A percentile compares a stretch with the other conserved stretches of the same genome.
Evolutionary conservation across 306 rosid genomes (phyloP).

Genomic region (Castanea sativa): DNA sequence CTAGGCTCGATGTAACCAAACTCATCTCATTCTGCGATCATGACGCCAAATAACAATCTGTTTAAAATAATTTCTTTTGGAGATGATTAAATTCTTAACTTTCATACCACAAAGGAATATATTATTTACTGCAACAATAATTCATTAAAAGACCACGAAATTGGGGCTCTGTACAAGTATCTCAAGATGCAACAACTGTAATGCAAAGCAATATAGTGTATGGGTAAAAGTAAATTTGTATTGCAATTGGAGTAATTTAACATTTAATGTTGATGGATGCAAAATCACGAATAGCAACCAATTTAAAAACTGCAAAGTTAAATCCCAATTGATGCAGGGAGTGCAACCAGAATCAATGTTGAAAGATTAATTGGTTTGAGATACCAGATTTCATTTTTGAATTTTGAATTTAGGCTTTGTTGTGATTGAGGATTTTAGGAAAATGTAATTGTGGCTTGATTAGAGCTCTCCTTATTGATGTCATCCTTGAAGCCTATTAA

Average conservation of each 20-base stretch:
- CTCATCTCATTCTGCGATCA: conserved; percentile 60
- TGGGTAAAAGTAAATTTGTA: neutral
- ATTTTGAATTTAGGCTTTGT: too few species aligned
- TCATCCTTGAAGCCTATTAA: too few species aligned
- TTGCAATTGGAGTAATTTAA: neutral
- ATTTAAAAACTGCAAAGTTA: neutral
- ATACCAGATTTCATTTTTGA: too few species aligned
- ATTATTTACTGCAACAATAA: neutral
- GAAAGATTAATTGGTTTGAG: too few species aligned
- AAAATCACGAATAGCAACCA: neutral
- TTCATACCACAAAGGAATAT: neutral
- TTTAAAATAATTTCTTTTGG: neutral
- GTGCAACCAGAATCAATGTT: too few species aligned
- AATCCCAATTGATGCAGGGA: neutral
- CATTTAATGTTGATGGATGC: neutral
- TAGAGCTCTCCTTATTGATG: too few species aligned
- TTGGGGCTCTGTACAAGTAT: neutral
- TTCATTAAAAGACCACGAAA: neutral
- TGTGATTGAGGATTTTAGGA: too few species aligned
- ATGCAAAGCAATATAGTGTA: neutral
- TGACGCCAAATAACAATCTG: neutral
- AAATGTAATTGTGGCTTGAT: too few species aligned
- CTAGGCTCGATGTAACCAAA: conserved; percentile 28
- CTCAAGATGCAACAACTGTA: neutral
- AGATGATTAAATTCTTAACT: neutral